Base-by-base conservation (phyloP, 768 basidiomycete species). In the Plicaturopsis crispa region DNA sequence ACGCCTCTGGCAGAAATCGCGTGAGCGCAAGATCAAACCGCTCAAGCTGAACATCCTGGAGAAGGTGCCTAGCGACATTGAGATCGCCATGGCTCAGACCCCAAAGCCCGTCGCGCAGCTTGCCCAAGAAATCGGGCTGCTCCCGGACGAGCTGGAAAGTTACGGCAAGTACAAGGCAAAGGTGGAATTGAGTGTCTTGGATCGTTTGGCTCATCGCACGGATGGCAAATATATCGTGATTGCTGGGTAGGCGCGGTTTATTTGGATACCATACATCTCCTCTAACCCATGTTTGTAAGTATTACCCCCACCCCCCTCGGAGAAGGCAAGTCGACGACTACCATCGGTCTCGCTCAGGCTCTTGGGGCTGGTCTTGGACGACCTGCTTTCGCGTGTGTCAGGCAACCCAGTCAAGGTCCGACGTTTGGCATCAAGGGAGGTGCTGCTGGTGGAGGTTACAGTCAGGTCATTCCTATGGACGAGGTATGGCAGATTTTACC, bases 391-490 rank as follows among this genome's bases (percentile, higher is more conserved):
- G 94, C 96, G 33, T 96, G 92, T 58, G 92, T 98, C 17, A 84
- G 94, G 39, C 96, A 99, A 56, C 96, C 96, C 4, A 92, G 90
- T 65, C 94, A 99, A 61, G 94, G 96, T 10, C 94, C 94, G 23
- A 98, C 94, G 0, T 99, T 98, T 57, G 94, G 94, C 49, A 96
- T 99, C 70, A 99, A 99, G 63, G 94, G 94, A 48, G 96, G 94
- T 51, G 94, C 94, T 24, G 94, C 94, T 31, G 94, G 96, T 28
- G 94, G 94, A 44, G 94, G 94, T 37, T 99, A 98, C 67, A 91
- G 89, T 56, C 93, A 96, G 56, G 88, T 99, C 53, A 98, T 98
- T 63, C 94, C 94, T 30, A 97, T 98, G 94, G 94, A 97, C 53
- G 94, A 97, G 67, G 85, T 85, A 46, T 36, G 39, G 23, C 19